Percentiles rank a stretch among this genome's conserved stretches.
Conservation (phyloP, 1,139 yeast species). For the Barnettozyma hawaiiensis region DNA sequence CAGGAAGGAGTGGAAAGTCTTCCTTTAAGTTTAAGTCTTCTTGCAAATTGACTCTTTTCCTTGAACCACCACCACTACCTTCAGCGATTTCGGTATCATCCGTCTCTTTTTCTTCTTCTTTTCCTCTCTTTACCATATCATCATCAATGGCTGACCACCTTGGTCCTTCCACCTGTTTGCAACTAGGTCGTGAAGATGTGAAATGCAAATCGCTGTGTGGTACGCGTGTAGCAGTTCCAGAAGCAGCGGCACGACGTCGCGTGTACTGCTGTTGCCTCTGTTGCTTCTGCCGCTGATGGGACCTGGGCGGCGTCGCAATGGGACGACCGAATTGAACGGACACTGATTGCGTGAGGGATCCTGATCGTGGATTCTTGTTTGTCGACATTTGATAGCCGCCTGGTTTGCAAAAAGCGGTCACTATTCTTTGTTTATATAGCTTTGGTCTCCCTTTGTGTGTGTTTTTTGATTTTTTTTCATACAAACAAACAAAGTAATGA, state of each 20-base stretch:
- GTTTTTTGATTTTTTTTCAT: no score
- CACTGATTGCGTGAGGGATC: not conserved
- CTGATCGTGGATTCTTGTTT: not conserved
- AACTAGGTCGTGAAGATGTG: not conserved
- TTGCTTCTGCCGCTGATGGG: no score
- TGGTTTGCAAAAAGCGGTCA: no score
- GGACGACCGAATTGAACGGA: slow-evolving; percentile 1
- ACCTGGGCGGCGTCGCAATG: not conserved
- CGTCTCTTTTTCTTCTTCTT: not conserved
- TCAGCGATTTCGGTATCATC: not conserved
- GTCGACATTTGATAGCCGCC: not conserved
- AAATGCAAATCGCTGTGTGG: not conserved
- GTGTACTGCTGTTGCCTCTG: not conserved
- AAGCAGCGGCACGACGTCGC: not conserved
- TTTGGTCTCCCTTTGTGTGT: not conserved
- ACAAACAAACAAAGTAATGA: no score
- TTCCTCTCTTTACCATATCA: not conserved
- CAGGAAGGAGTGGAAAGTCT: not conserved
- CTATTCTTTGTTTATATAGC: no score
- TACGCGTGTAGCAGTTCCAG: no score
- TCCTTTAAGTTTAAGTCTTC: not conserved
- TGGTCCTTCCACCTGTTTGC: not conserved
- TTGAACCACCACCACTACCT: no score
- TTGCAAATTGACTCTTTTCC: not conserved
- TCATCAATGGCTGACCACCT: not conserved